Evolutionary conservation across 2,329 filamentous ascomycete genomes (phyloP).

Genomic region (Phyllosticta capitalensis): DNA sequence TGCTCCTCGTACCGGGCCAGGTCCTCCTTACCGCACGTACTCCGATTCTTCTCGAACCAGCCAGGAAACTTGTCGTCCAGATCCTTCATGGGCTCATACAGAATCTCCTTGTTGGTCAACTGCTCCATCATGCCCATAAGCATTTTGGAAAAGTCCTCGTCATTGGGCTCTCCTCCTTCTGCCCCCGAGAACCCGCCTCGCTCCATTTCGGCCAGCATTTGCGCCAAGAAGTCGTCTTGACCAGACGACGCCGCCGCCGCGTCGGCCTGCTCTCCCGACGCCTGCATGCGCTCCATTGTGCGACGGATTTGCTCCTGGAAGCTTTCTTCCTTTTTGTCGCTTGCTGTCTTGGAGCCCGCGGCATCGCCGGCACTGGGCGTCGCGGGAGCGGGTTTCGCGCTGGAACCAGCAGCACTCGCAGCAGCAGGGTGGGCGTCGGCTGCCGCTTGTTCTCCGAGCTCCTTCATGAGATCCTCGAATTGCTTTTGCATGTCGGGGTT

Average conservation of each 20-base stretch:
- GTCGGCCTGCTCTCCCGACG: constrained; percentile 75
- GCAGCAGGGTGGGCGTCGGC: constrained; percentile 17
- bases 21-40: constrained; percentile 57
- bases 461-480: constrained; percentile 68
- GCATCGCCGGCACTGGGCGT: constrained; percentile 14
- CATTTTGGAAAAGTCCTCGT: constrained; percentile 91
- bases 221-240: constrained; percentile 71
- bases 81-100: constrained; percentile 99
- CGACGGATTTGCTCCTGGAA: constrained; percentile 90
- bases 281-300: constrained; percentile 95
- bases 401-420: constrained; percentile 13
- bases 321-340: constrained; percentile 45
- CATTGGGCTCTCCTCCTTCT: constrained; percentile 43
- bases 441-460: constrained; percentile 44
- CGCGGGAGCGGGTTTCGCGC: background rate
- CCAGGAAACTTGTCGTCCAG: constrained; percentile 82
- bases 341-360: constrained; percentile 10
- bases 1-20: constrained; percentile 74
- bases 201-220: constrained; percentile 85
- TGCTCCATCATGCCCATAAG: constrained; percentile 98
- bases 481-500: constrained; percentile 63
- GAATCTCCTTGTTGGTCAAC: constrained; percentile 92
- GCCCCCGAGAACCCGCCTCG: constrained; percentile 47
- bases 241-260: constrained; percentile 58
- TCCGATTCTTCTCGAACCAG: constrained; percentile 75